phyloP scores from a whole-genome alignment of 495 filamentous ascomycete genomes.

The Beverwykella pulmonaria region DNA sequence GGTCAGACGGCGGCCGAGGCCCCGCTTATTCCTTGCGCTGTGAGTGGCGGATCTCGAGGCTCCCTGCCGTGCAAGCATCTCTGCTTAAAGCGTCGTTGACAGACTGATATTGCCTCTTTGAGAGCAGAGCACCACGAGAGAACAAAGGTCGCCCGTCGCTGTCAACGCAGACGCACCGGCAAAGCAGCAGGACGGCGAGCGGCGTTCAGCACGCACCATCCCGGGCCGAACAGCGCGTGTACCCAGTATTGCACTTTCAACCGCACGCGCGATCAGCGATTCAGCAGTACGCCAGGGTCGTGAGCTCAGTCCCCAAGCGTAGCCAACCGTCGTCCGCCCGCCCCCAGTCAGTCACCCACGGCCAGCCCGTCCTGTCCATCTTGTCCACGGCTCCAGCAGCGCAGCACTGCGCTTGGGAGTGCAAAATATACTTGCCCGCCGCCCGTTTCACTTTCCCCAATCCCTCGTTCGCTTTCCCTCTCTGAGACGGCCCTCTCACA shows the following conservation, averaged over 20 bases:
- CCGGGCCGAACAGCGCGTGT: no score
- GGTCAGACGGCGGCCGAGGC: conserved; percentile 7
- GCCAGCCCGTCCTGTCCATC: conserved; percentile 6
- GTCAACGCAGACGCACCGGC: neutral
- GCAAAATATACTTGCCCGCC: conserved; percentile 37
- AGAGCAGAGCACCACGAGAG: conserved; percentile 2
- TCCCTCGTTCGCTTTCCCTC: conserved; percentile 39
- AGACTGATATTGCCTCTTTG: conserved; percentile 21
- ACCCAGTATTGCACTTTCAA: no score
- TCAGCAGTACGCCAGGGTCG: conserved; percentile 29
- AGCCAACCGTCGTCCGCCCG: conserved; percentile 20
- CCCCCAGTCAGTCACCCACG: conserved; percentile 17
- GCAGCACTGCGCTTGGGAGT: neutral
- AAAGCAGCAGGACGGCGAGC: neutral
- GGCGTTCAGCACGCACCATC: neutral
- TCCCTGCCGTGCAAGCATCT: neutral
- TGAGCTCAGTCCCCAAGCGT: conserved; percentile 18
- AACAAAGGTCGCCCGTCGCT: neutral
- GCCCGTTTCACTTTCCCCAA: conserved; percentile 38
- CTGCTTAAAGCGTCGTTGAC: no score
- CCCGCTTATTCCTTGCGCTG: neutral
- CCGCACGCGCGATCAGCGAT: conserved; percentile 40
- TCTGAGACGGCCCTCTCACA: conserved; percentile 35
- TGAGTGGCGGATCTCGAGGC: neutral
- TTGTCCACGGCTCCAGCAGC: conserved; percentile 1